These are phyloP conservation scores for Nakataea oryzae DNA, from an alignment of 2,329 filamentous ascomycete genomes.

Conservation along the genomic window DNA sequence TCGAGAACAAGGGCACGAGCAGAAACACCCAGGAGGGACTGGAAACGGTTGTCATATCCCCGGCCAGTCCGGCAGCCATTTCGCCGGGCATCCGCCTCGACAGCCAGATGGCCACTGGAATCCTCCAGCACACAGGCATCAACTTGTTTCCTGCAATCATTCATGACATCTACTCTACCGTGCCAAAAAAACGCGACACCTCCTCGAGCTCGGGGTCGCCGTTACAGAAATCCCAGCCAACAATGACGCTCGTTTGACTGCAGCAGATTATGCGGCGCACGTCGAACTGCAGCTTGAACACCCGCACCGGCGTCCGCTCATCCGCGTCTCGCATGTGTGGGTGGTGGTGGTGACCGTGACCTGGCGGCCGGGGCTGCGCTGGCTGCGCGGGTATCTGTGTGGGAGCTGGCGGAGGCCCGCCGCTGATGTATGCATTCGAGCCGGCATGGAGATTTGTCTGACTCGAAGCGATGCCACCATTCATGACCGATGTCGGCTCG, in stretches of 20 bases:
- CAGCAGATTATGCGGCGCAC: constrained; percentile 89
- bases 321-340: constrained; percentile 39
- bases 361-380: constrained; percentile 7
- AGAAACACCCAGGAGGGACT: too few species aligned
- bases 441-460: not conserved
- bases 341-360: constrained; percentile 19
- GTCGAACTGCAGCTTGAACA: constrained; percentile 97
- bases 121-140: too few species aligned
- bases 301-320: constrained; percentile 41
- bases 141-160: too few species aligned
- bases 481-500: not conserved
- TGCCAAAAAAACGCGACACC: constrained; percentile 66
- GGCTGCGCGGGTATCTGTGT: constrained; percentile 6
- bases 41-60: too few species aligned
- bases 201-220: constrained; percentile 71
- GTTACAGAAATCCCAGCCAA: constrained; percentile 96
- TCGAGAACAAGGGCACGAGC: too few species aligned
- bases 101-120: too few species aligned
- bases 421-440: not conserved
- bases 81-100: too few species aligned
- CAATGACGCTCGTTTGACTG: constrained; percentile 81
- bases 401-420: constrained; percentile 1
- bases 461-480: not conserved
- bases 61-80: too few species aligned
- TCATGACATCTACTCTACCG: constrained; percentile 32